Evolutionary conservation across 345 rosid species (phyloP).

Genomic region (Melastoma malabathricum): DNA sequence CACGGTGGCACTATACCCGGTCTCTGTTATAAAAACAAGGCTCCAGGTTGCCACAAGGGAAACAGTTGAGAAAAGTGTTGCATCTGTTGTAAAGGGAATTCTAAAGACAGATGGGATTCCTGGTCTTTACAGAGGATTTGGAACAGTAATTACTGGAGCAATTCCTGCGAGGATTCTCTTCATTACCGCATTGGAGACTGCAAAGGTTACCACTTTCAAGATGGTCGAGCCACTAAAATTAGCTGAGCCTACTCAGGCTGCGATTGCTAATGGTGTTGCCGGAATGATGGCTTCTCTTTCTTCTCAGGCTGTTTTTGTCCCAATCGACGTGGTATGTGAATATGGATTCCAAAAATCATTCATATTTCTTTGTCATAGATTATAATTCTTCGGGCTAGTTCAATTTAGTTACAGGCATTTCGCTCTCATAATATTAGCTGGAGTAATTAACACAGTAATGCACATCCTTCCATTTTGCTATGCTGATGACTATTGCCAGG

Average conservation of each 20-base stretch:
- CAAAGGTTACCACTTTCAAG: conserved; percentile 64
- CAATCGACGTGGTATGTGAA: conserved; percentile 76
- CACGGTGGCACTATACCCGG: conserved; percentile 81
- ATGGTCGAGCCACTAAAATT: conserved; percentile 48
- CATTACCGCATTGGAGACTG: conserved; percentile 79
- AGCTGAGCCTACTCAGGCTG: conserved; percentile 78
- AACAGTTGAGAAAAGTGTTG: conserved; percentile 54
- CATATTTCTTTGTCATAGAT: no score
- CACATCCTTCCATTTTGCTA: neutral
- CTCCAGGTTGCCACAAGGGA: conserved; percentile 90
- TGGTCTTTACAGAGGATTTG: conserved; percentile 90
- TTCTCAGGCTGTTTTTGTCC: conserved; percentile 88
- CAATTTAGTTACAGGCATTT: no score
- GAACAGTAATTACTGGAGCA: conserved; percentile 89
- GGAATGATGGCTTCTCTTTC: conserved; percentile 84
- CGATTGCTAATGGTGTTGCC: conserved; percentile 85
- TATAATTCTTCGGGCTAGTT: no score
- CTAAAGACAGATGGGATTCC: conserved; percentile 77
- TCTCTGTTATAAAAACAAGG: conserved; percentile 84
- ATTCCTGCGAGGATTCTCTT: conserved; percentile 83
- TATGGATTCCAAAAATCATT: neutral
- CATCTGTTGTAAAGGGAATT: conserved; percentile 65
- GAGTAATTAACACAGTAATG: neutral
- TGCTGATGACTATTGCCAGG: conserved; percentile 26
- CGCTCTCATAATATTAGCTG: neutral